These are phyloP conservation scores for Leishmania braziliensis DNA, from an alignment of 208 protist species.

Conservation along the genomic window DNA sequence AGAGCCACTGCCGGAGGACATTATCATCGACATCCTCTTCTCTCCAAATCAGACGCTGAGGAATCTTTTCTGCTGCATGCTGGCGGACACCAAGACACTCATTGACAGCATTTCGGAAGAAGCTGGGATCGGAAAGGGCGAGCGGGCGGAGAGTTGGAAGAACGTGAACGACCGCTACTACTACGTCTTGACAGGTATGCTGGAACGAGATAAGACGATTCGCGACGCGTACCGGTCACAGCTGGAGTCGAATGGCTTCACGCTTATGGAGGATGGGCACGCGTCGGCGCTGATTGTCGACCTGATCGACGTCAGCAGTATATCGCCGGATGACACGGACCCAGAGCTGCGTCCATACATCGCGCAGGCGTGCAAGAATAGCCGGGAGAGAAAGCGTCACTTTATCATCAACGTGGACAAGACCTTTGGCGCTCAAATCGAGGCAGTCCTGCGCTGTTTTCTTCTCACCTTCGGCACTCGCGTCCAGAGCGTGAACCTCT, in stretches of 20 bases:
- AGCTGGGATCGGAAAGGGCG: conserved; percentile 17
- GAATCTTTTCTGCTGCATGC: conserved; percentile 79
- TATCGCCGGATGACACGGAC: conserved; percentile 53
- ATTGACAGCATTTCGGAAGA: conserved; percentile 40
- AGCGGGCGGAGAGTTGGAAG: conserved; percentile 42
- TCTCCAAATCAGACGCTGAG: conserved; percentile 76
- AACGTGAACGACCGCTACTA: conserved; percentile 75
- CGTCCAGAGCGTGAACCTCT: conserved; percentile 80
- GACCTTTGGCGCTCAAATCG: conserved; percentile 84
- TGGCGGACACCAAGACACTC: conserved; percentile 45
- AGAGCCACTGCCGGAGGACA: conserved; percentile 40
- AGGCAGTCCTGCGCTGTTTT: conserved; percentile 63
- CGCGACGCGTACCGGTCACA: conserved; percentile 57
- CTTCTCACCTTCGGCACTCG: conserved; percentile 76
- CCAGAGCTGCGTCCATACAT: conserved; percentile 35
- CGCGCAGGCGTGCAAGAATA: conserved; percentile 10
- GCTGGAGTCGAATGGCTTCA: conserved; percentile 68
- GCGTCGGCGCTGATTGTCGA: conserved; percentile 75
- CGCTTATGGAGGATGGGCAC: conserved; percentile 73
- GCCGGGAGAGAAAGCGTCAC: conserved; percentile 21
- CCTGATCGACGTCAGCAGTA: conserved; percentile 63
- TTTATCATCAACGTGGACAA: conserved; percentile 92
- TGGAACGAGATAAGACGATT: conserved; percentile 54
- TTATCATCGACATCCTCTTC: conserved; percentile 79
- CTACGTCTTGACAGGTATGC: conserved; percentile 66